Percentiles rank a stretch among this genome's conserved stretches.
phyloP scores from a whole-genome alignment of 805 yeast genomes.

The Blastobotrys attinorum region DNA sequence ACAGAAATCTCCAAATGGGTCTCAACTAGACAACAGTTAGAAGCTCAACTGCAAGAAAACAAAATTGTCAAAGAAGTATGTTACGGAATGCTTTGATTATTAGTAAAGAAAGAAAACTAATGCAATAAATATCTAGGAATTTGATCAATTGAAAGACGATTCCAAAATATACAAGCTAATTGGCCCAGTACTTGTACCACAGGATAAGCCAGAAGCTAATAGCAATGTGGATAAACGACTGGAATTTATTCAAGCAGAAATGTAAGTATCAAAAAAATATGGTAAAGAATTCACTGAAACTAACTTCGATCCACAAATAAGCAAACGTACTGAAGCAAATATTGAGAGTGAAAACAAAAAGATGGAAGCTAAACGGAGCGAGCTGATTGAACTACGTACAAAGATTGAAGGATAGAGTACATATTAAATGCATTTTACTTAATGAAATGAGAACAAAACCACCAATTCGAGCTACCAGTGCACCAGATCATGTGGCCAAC shows the following conservation, averaged over 20 bases:
- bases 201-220: conserved; percentile 75
- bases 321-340: not conserved
- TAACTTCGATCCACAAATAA: not conserved
- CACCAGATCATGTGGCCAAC: conserved; percentile 26
- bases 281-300: no score
- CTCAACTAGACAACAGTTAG: conserved; percentile 74
- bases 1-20: conserved; percentile 43
- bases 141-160: conserved; percentile 53
- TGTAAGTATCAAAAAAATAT: no score
- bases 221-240: conserved; percentile 80
- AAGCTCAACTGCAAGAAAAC: conserved; percentile 91
- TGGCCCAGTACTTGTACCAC: conserved; percentile 89
- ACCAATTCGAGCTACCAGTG: no score
- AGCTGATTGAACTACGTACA: conserved; percentile 10
- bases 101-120: not conserved
- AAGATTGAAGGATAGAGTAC: conserved; percentile 4
- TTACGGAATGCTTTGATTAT: not conserved
- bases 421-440: no score
- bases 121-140: conserved; percentile 48
- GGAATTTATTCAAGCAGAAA: conserved; percentile 77
- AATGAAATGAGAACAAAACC: no score
- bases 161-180: conserved; percentile 80
- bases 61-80: conserved; percentile 61
- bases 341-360: conserved; percentile 50
- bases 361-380: conserved; percentile 53